Evolutionary conservation across 768 basidiomycete genomes (phyloP).

Genomic region (Saitozyma podzolica): DNA sequence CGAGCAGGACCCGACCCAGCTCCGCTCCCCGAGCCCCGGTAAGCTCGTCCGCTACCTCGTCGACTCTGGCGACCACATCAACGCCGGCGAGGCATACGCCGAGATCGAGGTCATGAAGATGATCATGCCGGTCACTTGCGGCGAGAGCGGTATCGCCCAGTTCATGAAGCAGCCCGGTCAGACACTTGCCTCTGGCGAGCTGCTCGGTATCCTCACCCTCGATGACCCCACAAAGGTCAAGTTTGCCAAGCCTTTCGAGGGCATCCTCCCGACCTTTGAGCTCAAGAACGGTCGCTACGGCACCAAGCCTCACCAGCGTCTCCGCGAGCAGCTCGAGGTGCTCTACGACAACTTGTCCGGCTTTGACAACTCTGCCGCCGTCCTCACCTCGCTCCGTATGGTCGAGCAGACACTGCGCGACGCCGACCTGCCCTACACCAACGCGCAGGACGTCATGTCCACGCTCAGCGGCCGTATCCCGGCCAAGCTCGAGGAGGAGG

Average conservation of each 20-base stretch:
- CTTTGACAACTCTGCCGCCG: conserved; percentile 91
- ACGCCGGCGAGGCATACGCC: conserved; percentile 94
- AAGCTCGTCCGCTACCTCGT: conserved; percentile 93
- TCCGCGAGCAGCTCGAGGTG: conserved; percentile 69
- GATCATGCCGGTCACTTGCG: conserved; percentile 96
- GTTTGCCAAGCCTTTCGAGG: conserved; percentile 97
- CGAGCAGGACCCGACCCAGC: conserved; percentile 97
- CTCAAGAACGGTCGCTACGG: conserved; percentile 75
- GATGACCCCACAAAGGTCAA: conserved; percentile 96
- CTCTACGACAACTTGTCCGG: conserved; percentile 92
- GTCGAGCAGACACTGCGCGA: conserved; percentile 78
- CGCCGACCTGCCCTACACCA: conserved; percentile 83
- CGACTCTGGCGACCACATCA: conserved; percentile 95
- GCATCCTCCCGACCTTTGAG: conserved; percentile 84
- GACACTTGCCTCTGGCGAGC: conserved; percentile 93
- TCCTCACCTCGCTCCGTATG: conserved; percentile 82
- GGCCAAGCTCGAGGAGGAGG: conserved; percentile 78
- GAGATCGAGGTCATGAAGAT: conserved; percentile 99
- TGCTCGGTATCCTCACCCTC: conserved; percentile 91
- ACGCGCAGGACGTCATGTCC: conserved; percentile 78
- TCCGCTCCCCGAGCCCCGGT: conserved; percentile 92
- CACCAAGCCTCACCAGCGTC: conserved; percentile 84
- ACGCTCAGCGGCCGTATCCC: conserved; percentile 92
- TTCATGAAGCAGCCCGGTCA: conserved; percentile 98
- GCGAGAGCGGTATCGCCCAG: conserved; percentile 90